phyloP scores from a whole-genome alignment of 495 filamentous ascomycete genomes.

The Aspergillus taichungensis region DNA sequence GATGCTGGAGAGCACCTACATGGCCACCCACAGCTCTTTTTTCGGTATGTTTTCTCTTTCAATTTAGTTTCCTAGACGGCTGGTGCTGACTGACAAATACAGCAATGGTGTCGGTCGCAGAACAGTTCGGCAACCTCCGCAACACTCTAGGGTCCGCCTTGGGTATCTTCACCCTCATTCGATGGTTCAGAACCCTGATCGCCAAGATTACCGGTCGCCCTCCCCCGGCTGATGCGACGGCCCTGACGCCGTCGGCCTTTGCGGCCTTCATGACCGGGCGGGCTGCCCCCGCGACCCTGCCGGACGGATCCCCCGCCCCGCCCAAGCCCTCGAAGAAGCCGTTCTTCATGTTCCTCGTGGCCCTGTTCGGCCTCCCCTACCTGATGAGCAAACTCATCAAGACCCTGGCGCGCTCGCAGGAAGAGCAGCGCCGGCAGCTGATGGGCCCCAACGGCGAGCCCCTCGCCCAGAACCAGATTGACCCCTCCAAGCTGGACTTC shows the following conservation, averaged over 20 bases:
- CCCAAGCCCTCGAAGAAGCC: conserved; percentile 83
- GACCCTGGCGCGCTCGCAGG: conserved; percentile 69
- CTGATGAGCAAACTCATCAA: conserved; percentile 92
- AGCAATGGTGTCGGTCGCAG: conserved; percentile 98
- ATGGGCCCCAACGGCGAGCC: conserved; percentile 45
- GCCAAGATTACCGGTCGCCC: conserved; percentile 94
- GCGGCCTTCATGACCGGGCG: conserved; percentile 63
- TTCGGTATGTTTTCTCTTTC: conserved; percentile 61
- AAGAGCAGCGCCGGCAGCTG: conserved; percentile 59
- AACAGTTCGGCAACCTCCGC: conserved; percentile 88
- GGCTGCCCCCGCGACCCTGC: conserved; percentile 33
- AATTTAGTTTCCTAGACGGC: not conserved
- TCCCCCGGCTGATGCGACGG: conserved; percentile 72
- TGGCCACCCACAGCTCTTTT: conserved; percentile 99
- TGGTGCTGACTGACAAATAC: conserved; percentile 11
- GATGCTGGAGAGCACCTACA: conserved; percentile 99
- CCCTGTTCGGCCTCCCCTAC: conserved; percentile 91
- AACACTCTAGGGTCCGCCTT: conserved; percentile 92
- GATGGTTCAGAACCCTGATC: conserved; percentile 83
- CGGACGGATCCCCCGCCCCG: conserved; percentile 47
- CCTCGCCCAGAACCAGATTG: conserved; percentile 40
- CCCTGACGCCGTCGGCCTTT: conserved; percentile 83
- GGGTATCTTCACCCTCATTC: conserved; percentile 90
- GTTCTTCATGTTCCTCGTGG: conserved; percentile 88
- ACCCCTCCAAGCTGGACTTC: conserved; percentile 87